Percentiles rank a stretch among this genome's conserved stretches.
These are phyloP conservation scores for Aureobasidium melanogenum DNA, from an alignment of 2,329 filamentous ascomycete species.

Conservation along the genomic window DNA sequence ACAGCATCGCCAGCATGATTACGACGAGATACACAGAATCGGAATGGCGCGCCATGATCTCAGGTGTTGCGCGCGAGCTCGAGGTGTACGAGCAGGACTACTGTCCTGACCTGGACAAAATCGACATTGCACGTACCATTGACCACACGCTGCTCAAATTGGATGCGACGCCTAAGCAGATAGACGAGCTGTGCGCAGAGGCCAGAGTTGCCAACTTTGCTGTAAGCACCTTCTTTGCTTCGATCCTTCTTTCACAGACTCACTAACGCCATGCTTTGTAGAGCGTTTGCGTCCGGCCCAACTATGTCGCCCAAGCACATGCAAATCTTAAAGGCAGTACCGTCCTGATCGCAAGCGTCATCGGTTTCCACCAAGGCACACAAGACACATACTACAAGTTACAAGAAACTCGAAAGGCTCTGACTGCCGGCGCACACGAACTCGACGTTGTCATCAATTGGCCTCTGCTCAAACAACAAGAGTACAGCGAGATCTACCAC, in stretches of 20 bases:
- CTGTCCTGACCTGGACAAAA: slow-evolving; percentile 11
- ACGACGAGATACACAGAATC: slow-evolving; percentile 34
- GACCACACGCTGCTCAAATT: slow-evolving; percentile 44
- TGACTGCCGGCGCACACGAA: slow-evolving; percentile 44
- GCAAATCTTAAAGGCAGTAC: slow-evolving; percentile 38
- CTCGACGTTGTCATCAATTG: slow-evolving; percentile 53
- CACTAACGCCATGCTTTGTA: slow-evolving; percentile 15
- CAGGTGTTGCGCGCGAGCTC: slow-evolving; percentile 23
- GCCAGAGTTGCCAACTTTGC: slow-evolving; percentile 40
- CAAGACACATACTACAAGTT: slow-evolving; percentile 43
- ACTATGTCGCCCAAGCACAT: slow-evolving; percentile 43
- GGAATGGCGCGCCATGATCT: slow-evolving; percentile 36
- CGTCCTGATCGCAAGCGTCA: slow-evolving; percentile 48
- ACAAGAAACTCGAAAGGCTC: slow-evolving; percentile 41
- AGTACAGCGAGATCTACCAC: slow-evolving; percentile 42
- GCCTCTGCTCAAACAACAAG: slow-evolving; percentile 29
- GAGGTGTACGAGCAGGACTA: slow-evolving; percentile 4
- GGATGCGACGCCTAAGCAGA: slow-evolving; percentile 38
- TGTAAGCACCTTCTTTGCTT: slow-evolving; percentile 21
- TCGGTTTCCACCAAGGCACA: slow-evolving; percentile 53
- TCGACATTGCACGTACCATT: slow-evolving; percentile 26
- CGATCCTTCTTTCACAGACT: neutral
- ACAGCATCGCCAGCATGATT: slow-evolving; percentile 23
- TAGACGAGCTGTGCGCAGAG: slow-evolving; percentile 48
- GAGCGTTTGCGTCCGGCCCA: slow-evolving; percentile 50